phyloP scores from a whole-genome alignment of 768 basidiomycete genomes.

The Lactifluus pinguis region DNA sequence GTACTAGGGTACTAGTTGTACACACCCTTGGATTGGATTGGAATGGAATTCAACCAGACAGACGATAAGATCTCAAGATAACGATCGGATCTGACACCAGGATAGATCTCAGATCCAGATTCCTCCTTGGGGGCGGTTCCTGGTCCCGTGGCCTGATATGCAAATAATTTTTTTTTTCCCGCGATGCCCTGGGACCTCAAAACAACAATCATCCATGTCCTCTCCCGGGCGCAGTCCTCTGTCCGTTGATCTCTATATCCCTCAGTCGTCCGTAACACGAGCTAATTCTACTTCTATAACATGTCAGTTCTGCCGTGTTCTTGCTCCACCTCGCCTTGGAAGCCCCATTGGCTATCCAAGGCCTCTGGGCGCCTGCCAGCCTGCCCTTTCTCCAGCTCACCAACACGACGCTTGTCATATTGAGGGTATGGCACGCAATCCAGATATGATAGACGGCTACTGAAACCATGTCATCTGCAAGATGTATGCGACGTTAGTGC shows the following conservation, averaged over 20 bases:
- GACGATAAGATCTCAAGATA: constrained; percentile 7
- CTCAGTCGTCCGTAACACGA: not conserved
- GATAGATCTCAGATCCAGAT: constrained; percentile 4
- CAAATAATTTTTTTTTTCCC: not conserved
- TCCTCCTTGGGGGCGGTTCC: not conserved
- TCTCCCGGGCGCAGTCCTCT: constrained; percentile 21
- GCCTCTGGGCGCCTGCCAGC: constrained; percentile 49
- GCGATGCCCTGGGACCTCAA: too few species aligned
- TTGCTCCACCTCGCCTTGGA: constrained; percentile 75
- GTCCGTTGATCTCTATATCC: not conserved
- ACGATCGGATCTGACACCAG: constrained; percentile 5
- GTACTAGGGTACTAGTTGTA: not conserved
- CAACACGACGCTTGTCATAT: constrained; percentile 67
- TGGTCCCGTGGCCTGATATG: constrained; percentile 1
- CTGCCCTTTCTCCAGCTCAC: constrained; percentile 75
- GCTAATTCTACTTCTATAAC: not conserved
- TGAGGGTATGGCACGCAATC: constrained; percentile 46
- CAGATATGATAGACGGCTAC: not conserved
- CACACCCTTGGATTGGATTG: not conserved
- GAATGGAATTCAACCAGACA: not conserved
- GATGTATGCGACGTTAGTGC: constrained; percentile 60
- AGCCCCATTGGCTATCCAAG: constrained; percentile 68
- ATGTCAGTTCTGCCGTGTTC: constrained; percentile 53
- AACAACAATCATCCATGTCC: constrained; percentile 15
- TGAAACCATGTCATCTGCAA: constrained; percentile 23